These are phyloP conservation scores for Pseudozyma sp. DNA, from an alignment of 1,284 basidiomycete genomes.

Conservation along the genomic window DNA sequence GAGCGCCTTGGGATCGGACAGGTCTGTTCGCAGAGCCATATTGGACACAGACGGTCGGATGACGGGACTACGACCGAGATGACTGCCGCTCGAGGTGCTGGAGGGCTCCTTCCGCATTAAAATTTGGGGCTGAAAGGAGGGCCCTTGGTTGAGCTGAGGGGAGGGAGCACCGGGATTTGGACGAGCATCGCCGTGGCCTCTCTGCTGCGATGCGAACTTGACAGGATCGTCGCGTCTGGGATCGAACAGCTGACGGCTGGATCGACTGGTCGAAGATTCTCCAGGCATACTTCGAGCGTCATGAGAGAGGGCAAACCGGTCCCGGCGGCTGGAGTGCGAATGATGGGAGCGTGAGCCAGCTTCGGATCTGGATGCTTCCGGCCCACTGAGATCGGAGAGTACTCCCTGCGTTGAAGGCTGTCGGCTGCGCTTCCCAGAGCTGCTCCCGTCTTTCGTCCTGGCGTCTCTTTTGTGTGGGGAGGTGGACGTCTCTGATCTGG, in stretches of 20 bases:
- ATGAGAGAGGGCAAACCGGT: constrained; percentile 36
- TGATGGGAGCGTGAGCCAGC: constrained; percentile 23
- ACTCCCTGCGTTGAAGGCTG: constrained; percentile 29
- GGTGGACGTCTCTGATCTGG: constrained; percentile 22
- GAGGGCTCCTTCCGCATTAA: constrained; percentile 36
- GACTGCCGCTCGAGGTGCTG: constrained; percentile 21
- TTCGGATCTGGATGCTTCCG: constrained; percentile 27
- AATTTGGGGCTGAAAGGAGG: constrained; percentile 28
- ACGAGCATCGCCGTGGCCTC: constrained; percentile 29
- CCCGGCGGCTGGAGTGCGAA: constrained; percentile 26
- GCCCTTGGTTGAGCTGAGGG: constrained; percentile 13
- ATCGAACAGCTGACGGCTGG: constrained; percentile 75
- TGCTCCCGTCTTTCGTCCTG: constrained; percentile 21
- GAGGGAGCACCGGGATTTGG: constrained; percentile 16
- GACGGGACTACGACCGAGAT: constrained; percentile 26
- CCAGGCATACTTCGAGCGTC: constrained; percentile 34
- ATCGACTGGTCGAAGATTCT: constrained; percentile 25
- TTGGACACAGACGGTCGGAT: constrained; percentile 28
- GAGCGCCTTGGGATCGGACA: constrained; percentile 24
- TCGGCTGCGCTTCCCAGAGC: constrained; percentile 22
- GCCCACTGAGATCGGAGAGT: constrained; percentile 30
- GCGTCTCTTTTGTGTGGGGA: constrained; percentile 25
- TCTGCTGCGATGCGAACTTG: constrained; percentile 60
- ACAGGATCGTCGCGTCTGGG: constrained; percentile 85
- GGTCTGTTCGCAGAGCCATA: constrained; percentile 24